A percentile compares a stretch with the other conserved stretches of the same genome.
These are phyloP conservation scores for Sechiopsis laciniata DNA, from an alignment of 306 rosid genomes.

Conservation along the genomic window DNA sequence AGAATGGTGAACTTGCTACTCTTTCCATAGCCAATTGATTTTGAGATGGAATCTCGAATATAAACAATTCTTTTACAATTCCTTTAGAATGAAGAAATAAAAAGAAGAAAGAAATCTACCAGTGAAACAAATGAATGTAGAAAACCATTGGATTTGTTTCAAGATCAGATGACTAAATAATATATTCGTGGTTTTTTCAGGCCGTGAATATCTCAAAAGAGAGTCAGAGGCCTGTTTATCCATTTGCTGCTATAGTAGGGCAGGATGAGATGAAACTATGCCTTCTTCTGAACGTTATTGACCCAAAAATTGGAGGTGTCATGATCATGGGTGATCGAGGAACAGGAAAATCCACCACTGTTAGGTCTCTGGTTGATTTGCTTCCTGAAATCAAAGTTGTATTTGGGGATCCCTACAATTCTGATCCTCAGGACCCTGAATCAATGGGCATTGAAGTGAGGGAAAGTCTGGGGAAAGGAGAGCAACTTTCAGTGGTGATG, in stretches of 20 bases:
- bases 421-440: slow-evolving; percentile 92
- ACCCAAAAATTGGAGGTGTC: slow-evolving; percentile 93
- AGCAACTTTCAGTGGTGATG: slow-evolving; percentile 46
- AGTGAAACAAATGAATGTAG: neutral
- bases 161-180: neutral
- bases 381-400: slow-evolving; percentile 86
- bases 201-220: slow-evolving; percentile 44
- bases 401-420: slow-evolving; percentile 81
- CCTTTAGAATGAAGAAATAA: neutral
- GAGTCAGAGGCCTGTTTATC: slow-evolving; percentile 87
- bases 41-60: too few relatives aligned
- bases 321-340: slow-evolving; percentile 99
- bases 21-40: too few relatives aligned
- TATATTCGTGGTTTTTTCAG: slow-evolving; percentile 32
- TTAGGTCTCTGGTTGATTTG: slow-evolving; percentile 80
- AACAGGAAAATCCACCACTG: slow-evolving; percentile 85
- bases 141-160: slow-evolving; percentile 2
- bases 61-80: neutral
- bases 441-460: slow-evolving; percentile 82
- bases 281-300: slow-evolving; percentile 84
- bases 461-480: slow-evolving; percentile 59
- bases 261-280: slow-evolving; percentile 98
- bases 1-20: too few relatives aligned
- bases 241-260: slow-evolving; percentile 89
- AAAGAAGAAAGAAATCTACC: neutral